Conservation (phyloP, 2,329 filamentous ascomycete genomes). For the Acephala macrosclerotiorum region DNA sequence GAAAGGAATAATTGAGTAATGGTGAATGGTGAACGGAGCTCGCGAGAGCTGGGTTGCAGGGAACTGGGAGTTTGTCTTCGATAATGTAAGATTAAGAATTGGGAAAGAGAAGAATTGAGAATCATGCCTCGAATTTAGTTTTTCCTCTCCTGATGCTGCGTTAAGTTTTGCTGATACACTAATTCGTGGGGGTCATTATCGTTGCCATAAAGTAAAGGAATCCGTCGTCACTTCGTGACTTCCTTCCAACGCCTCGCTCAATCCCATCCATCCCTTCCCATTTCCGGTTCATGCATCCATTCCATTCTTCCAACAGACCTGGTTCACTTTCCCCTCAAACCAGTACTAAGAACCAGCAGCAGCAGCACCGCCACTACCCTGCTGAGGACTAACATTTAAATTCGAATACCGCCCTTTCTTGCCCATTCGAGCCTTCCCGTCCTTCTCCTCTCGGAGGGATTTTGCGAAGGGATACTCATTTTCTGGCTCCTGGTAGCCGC, state of each 20-base stretch:
- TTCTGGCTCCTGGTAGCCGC: conserved; percentile 53
- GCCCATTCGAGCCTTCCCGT: background rate
- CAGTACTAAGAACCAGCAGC: background rate
- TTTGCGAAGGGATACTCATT: background rate
- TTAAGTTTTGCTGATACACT: background rate
- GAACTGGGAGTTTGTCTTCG: background rate
- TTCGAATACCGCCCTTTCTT: background rate
- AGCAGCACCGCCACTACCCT: background rate
- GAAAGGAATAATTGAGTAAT: conserved; percentile 5
- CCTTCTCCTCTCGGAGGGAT: background rate
- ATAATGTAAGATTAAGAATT: background rate
- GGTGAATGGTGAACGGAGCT: background rate
- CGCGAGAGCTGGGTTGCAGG: background rate
- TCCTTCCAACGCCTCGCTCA: background rate
- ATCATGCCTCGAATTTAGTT: background rate
- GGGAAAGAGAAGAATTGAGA: background rate
- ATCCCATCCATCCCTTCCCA: background rate
- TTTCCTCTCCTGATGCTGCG: background rate
- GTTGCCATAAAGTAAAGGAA: background rate
- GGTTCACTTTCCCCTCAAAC: background rate
- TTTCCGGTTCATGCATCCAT: too few relatives aligned
- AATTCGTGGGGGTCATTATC: background rate
- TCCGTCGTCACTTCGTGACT: too few relatives aligned
- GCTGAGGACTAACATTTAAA: background rate
- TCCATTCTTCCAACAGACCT: background rate